phyloP scores from a whole-genome alignment of 2,329 filamentous ascomycete genomes.

The Aspergillus sp. region DNA sequence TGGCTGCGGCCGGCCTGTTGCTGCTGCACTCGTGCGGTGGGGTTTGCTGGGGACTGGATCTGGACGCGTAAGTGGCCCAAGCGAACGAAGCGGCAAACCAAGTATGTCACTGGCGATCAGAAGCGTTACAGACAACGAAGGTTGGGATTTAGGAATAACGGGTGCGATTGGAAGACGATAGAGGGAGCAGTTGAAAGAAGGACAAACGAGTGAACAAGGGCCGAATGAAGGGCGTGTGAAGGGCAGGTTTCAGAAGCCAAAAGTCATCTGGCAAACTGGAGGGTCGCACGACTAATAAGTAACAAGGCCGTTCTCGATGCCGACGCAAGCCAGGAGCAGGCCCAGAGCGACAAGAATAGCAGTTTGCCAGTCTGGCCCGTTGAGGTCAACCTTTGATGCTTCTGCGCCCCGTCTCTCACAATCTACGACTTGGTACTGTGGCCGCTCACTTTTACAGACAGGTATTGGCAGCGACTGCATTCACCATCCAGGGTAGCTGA shows the following conservation, averaged over 20 bases:
- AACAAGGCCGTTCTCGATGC: constrained; percentile 2
- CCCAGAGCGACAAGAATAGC: constrained; percentile 1
- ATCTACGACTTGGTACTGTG: not conserved
- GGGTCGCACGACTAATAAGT: constrained; percentile 11
- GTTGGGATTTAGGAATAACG: not conserved
- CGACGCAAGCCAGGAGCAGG: not conserved
- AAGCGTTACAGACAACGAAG: not conserved
- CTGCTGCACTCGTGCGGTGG: constrained; percentile 25
- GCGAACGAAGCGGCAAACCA: constrained; percentile 12
- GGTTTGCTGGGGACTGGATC: constrained; percentile 22
- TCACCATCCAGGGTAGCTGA: too few relatives aligned
- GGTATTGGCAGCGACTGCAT: not conserved
- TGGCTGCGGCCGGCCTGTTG: constrained; percentile 10
- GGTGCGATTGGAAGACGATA: not conserved
- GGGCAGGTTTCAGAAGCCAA: constrained; percentile 1
- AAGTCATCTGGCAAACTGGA: constrained; percentile 1
- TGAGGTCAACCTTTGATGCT: not conserved
- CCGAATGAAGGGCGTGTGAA: not conserved
- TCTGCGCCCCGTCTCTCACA: not conserved
- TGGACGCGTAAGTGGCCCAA: constrained; percentile 25
- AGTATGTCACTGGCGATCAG: not conserved
- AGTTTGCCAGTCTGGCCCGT: not conserved
- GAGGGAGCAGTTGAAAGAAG: not conserved
- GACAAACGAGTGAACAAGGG: constrained; percentile 3
- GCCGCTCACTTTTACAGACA: not conserved